These are phyloP conservation scores for Cucurbita moschata DNA, from an alignment of 306 rosid genomes.

Conservation along the genomic window DNA sequence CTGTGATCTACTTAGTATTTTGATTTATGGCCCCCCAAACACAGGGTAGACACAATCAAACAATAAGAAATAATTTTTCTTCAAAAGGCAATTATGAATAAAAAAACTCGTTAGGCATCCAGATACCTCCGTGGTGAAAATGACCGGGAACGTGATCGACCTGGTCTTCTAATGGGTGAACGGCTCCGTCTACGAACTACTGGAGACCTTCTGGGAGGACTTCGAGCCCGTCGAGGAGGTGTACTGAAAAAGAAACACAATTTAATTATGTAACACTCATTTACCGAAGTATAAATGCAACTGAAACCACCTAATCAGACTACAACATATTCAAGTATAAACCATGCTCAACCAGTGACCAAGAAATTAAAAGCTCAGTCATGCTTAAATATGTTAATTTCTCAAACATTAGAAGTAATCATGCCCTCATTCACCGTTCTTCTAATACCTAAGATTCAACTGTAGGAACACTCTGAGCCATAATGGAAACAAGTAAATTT, in stretches of 20 bases:
- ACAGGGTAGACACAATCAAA: not conserved
- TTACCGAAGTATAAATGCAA: not conserved
- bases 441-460: not conserved
- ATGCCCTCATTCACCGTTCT: not conserved
- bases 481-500: not conserved
- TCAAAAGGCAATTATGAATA: not conserved
- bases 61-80: not conserved
- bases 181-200: conserved; percentile 68
- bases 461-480: not conserved
- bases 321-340: not conserved
- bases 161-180: conserved; percentile 76
- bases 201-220: conserved; percentile 98
- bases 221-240: conserved; percentile 77
- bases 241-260: conserved; percentile 30
- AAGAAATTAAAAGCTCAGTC: not conserved
- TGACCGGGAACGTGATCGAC: conserved; percentile 79
- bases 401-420: not conserved
- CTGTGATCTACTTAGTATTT: not conserved
- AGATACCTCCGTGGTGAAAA: conserved; percentile 80
- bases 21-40: not conserved
- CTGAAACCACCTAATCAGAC: not conserved
- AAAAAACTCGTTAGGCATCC: not conserved
- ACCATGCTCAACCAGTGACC: not conserved
- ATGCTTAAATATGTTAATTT: not conserved
- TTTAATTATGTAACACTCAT: not conserved